Base-by-base conservation (phyloP, 352 stramenopile genomes). In the Aphanomyces stellatus region DNA sequence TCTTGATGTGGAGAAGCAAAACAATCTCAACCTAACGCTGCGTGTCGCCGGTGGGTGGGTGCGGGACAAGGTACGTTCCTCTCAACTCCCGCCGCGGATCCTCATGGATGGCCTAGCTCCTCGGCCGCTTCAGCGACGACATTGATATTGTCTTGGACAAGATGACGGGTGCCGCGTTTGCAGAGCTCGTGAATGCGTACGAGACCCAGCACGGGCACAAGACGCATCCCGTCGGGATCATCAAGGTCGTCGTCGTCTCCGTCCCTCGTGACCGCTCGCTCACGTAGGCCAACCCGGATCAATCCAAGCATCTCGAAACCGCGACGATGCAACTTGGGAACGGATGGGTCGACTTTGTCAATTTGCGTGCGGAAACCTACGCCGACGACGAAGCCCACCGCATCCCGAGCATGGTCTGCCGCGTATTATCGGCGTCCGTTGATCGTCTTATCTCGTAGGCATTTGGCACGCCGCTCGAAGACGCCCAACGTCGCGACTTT, bases 231-330 rank as follows among this genome's bases (percentile, higher is more conserved):
- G 80, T 91, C 34, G 82, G 82, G 17, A 75, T 91, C 40, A 91
- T 91, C 68, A 89, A 89, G 60, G 60, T 67, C 1, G 15, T 8
- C 1, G n/a, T 17, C 10, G 3, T 30, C 8, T 27, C 22, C 5
- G 13, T 8, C 11, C 1, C 5, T 30, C 33, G 3, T 28, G 11
- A 30, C 8, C 5, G 15, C 5, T n/a, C 13, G 28, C 24, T 30
- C 15, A 13, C 17, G 17, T 24, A 65, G 69, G 81, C 78, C 48
- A 89, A 88, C 48, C 78, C 77, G 1, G 93, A 98, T 70, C 97
- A 99, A 79, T 98, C 88, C 51, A 99, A 99, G 76, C 96, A 99
- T 80, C 73, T 99, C 17, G 97, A 99, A 85, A 99, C 96, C 5
- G 96, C 96, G 7, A 98, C 93, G 6, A 98, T 99, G 83, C 85